Conservation (phyloP, 164 flowering plant species). For the Vitis amurensis region DNA sequence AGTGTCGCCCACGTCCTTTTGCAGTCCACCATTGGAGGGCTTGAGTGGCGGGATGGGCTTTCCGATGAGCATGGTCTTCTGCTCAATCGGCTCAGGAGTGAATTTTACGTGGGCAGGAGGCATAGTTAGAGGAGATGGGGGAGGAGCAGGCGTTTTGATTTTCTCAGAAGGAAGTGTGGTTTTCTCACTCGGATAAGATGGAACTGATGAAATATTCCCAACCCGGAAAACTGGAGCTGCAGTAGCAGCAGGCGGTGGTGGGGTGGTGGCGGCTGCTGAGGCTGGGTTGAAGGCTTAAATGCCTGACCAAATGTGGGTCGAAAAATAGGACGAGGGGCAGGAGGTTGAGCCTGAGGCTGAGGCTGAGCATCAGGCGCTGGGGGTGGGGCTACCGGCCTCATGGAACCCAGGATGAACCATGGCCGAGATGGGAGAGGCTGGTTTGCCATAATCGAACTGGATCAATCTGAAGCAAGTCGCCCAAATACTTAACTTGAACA, state of each 20-base stretch:
- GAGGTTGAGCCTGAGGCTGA: slow-evolving; percentile 3
- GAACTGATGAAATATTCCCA: not conserved
- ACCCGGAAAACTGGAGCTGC: not conserved
- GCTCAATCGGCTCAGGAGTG: slow-evolving; percentile 27
- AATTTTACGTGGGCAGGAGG: slow-evolving; percentile 44
- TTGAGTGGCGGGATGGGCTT: slow-evolving; percentile 14
- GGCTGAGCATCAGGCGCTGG: not conserved
- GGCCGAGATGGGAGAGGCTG: slow-evolving; percentile 32
- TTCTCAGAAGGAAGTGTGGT: slow-evolving; percentile 33
- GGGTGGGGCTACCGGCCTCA: slow-evolving; percentile 1
- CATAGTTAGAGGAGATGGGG: slow-evolving; percentile 49
- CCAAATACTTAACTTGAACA: not conserved
- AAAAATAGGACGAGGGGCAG: slow-evolving; percentile 19
- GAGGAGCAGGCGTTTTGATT: slow-evolving; percentile 20
- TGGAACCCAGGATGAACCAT: slow-evolving; percentile 37
- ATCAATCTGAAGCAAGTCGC: too few species aligned
- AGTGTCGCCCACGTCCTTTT: not conserved
- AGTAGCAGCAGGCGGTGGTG: slow-evolving; percentile 16
- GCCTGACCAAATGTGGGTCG: slow-evolving; percentile 5
- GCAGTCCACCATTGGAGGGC: slow-evolving; percentile 2
- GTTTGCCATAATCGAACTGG: slow-evolving; percentile 22
- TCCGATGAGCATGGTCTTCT: slow-evolving; percentile 38
- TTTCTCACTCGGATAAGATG: not conserved
- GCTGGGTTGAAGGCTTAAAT: not conserved
- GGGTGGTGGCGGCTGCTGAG: slow-evolving; percentile 7